Evolutionary conservation across 768 basidiomycete genomes (phyloP), one percentile per base, ranked within the genome.

Genomic region (Russula vinacea): DNA sequence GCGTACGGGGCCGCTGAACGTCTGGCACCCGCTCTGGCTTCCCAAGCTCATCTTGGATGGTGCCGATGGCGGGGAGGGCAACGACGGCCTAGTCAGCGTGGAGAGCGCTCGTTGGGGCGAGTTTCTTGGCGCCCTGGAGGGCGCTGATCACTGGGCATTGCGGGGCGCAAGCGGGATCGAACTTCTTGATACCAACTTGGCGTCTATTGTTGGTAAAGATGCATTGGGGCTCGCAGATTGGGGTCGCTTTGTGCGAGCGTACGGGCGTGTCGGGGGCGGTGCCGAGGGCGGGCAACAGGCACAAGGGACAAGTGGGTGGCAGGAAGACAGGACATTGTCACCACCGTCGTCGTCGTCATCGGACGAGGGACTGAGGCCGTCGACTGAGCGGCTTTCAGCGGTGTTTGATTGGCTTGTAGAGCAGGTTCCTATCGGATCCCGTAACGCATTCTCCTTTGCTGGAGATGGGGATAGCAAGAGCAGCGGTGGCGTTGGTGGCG

Each of bases 11-110:
- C 75, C 78, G 51, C 80, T 89, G 67, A 84, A 74, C 74, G 80
- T 95, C 37, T 92, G 89, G 87, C 97, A 98, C 73, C 97, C 97
- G 0, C 85, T 99, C 58, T 99, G 96, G 94, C 80, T 98, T 42
- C 93, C 96, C 0, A 97, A 98, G 76, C 82, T 95, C 77, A 88
- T 99, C 35, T 78, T 98, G 42, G 96, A 99, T 71, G 89, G 90
- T 0, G 82, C 85, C 24, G 94, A 83, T 65, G 80, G 78, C 59
- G 80, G 84, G 70, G 86, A 87, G 83, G 95, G 94, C 0, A 95
- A 97, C 72, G 95, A 98, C 70, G 94, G 93, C 0, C 80, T 98
- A 40, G 95, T 98, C 17, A 89, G 89, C 17, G 81, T 99, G n/a
- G 86, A 90, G 68, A 91, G 89, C 70, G 93, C 97, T 6, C 86